Conservation (phyloP, 345 rosid species). For the Toxicodendron radicans region DNA sequence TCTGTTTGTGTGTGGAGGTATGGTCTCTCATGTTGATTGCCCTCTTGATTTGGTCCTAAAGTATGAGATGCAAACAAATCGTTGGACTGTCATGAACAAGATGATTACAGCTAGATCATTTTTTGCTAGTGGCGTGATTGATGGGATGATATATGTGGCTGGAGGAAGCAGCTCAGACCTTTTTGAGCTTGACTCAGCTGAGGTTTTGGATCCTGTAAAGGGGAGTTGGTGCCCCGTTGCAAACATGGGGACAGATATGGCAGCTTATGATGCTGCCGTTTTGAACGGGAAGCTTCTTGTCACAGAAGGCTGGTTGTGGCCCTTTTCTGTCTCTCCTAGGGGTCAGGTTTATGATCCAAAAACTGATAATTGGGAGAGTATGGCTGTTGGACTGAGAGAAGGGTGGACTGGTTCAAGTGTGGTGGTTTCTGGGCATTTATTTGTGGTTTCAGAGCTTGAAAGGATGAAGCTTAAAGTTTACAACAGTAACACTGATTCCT, state of each 20-base stretch:
- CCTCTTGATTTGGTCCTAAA: constrained; percentile 79
- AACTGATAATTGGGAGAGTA: constrained; percentile 67
- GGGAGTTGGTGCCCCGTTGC: constrained; percentile 65
- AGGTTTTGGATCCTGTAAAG: constrained; percentile 65
- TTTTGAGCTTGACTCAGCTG: constrained; percentile 70
- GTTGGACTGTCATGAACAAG: constrained; percentile 66
- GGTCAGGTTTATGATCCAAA: constrained; percentile 88
- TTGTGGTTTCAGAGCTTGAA: constrained; percentile 79
- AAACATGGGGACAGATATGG: constrained; percentile 76
- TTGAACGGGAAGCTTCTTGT: constrained; percentile 78
- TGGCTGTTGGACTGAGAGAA: constrained; percentile 77
- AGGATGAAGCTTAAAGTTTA: constrained; percentile 94
- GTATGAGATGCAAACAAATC: constrained; percentile 75
- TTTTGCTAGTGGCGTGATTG: constrained; percentile 70
- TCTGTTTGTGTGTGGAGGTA: constrained; percentile 83
- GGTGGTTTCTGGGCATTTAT: constrained; percentile 63
- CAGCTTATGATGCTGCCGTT: constrained; percentile 80
- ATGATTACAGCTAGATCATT: constrained; percentile 78
- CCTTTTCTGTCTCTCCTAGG: constrained; percentile 76
- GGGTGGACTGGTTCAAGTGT: constrained; percentile 97
- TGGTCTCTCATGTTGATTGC: constrained; percentile 73
- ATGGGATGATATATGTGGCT: constrained; percentile 77
- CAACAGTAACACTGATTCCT: constrained; percentile 54
- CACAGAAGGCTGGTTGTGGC: constrained; percentile 97
- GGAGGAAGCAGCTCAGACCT: constrained; percentile 77